phyloP scores from a whole-genome alignment of 2,329 filamentous ascomycete species.

The Diaporthe caulivora region DNA sequence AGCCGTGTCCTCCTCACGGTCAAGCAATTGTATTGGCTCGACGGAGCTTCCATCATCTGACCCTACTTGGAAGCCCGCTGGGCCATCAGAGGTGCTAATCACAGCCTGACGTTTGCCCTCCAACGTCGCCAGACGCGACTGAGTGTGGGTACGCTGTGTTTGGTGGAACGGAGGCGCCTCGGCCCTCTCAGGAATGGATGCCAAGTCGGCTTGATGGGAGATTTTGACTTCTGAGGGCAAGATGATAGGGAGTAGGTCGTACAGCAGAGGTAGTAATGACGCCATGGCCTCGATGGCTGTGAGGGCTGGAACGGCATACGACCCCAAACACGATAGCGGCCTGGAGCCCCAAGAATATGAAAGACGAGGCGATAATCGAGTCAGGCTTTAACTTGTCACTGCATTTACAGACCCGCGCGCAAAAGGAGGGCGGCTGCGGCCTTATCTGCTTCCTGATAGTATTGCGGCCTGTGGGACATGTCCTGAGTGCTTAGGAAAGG shows the following conservation, averaged over 20 bases:
- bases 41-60: conserved; percentile 53
- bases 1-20: conserved; percentile 29
- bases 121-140: conserved; percentile 7
- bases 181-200: conserved; percentile 24
- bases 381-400: background rate
- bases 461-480: background rate
- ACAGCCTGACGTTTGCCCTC: conserved; percentile 39
- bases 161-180: conserved; percentile 28
- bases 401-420: background rate
- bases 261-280: conserved; percentile 66
- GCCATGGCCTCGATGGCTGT: conserved; percentile 54
- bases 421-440: background rate
- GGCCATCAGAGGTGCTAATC: background rate
- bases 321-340: background rate
- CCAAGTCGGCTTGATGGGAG: conserved; percentile 53
- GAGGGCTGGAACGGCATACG: background rate
- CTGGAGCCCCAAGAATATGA: background rate
- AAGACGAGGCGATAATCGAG: background rate
- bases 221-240: conserved; percentile 70
- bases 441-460: background rate
- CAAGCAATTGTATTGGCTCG: conserved; percentile 39
- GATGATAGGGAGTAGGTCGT: conserved; percentile 71
- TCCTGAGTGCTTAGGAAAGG: no score
- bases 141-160: conserved; percentile 33
- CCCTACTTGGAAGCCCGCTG: conserved; percentile 2